These are phyloP conservation scores for Mycena galopus DNA, from an alignment of 768 basidiomycete genomes.

Conservation along the genomic window DNA sequence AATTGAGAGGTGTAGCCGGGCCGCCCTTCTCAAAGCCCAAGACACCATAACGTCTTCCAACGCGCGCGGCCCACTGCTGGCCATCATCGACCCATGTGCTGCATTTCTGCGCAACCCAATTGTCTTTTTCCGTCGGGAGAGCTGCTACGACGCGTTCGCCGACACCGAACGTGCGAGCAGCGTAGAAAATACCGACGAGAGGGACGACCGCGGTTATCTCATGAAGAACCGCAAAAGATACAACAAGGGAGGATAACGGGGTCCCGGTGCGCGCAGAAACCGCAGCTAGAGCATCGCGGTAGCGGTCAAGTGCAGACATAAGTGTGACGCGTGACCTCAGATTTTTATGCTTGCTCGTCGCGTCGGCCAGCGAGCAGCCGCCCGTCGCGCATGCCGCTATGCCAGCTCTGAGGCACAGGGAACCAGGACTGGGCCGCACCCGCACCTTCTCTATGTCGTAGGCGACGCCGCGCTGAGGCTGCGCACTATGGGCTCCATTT, in stretches of 20 bases:
- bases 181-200: constrained; percentile 80
- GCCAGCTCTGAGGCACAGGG: background rate
- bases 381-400: constrained; percentile 1
- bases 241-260: constrained; percentile 78
- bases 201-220: constrained; percentile 88
- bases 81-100: constrained; percentile 83
- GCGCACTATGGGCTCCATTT: constrained; percentile 55
- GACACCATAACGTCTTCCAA: constrained; percentile 83
- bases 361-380: constrained; percentile 19
- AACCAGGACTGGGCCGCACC: background rate
- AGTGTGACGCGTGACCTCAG: background rate
- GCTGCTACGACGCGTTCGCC: constrained; percentile 72
- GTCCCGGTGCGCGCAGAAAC: constrained; percentile 79
- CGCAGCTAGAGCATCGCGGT: constrained; percentile 66
- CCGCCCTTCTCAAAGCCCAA: constrained; percentile 79
- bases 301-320: constrained; percentile 57
- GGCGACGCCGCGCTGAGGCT: constrained; percentile 51
- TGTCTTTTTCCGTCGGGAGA: constrained; percentile 36
- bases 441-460: constrained; percentile 14
- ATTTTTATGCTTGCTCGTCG: constrained; percentile 16
- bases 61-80: constrained; percentile 73
- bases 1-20: constrained; percentile 42
- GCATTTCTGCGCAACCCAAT: constrained; percentile 60
- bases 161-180: constrained; percentile 72
- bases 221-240: constrained; percentile 88